Evolutionary conservation across 805 yeast genomes (phyloP), one percentile per base, ranked within the genome.

Genomic region (Komagataella populi): DNA sequence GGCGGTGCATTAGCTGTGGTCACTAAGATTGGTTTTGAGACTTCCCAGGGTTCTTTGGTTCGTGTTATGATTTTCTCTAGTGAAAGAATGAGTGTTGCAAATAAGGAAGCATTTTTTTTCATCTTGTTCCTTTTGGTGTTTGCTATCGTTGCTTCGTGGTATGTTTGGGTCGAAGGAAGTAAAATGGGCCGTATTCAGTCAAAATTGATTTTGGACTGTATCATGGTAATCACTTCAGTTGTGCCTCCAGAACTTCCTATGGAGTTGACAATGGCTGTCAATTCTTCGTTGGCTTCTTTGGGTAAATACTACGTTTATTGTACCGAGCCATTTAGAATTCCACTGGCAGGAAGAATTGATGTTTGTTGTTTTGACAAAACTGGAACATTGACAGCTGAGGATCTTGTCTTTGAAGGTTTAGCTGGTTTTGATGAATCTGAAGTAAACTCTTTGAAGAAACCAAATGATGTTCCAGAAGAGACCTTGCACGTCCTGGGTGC

Each of bases 181-280:
- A 83, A 77, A 65, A 84, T 87, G 87, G 98, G 96, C 61, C 85
- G 99, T 71, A 80, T 87, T 60, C 96, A 91, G 68, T 86, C 95
- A 51, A 91, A 91, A 69, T 78, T 93, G 66, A 83, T 93, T 57
- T 77, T 93, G 63, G 98, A 93, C 69, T 93, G 99, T 81, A 85
- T 93, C 57, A 78, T 93, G 63, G 95, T 93, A 59, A 79, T 93
- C 60, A 93, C 99, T 17, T 90, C 98, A 49, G 99, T 93, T 56
- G 99, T 93, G 45, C 99, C 99, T 44, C 99, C 99, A 46, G 99
- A 93, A 70, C 77, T 93, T 59, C 99, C 99, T 53, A 93, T 93
- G 98, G 99, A 93, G 72, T 77, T 93, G 60, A 93, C 99, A 12
- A 84, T 93, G 91, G 98, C 99, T 54, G 99, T 93, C 45, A 93